Base-by-base conservation (phyloP, 139 green algal genomes). In the Axilococcus clingmanii region DNA sequence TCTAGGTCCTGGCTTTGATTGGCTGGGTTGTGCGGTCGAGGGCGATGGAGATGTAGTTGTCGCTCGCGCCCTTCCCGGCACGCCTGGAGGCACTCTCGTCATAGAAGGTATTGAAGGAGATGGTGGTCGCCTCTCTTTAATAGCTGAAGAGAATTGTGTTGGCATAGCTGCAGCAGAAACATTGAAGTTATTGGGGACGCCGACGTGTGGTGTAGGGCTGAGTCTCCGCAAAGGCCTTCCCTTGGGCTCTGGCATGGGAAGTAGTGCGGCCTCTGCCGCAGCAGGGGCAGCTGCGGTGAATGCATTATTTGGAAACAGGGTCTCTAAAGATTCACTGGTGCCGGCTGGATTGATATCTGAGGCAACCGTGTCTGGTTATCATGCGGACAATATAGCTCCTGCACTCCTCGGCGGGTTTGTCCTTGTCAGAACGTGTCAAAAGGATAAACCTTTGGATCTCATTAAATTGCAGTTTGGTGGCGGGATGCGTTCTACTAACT, bases 1-100 rank as follows among this genome's bases (percentile, higher is more conserved):
- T 69, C 74, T 98, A 28, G 91, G 91, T 6, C 91, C 91, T 14
- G 91, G 91, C 31, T 98, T 95, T 31, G 91, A 98, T 62, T 96
- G 93, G 82, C 74, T 98, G 45, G 91, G 91, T n/a, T 95, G 85
- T 51, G 91, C 91, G 3, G 83, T 97, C 14, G 74, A 93, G 72
- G 85, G 90, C n/a, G 63, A 82, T 1, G 90, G 90, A 8, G 90
- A 98, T 54, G 74, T 71, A 1, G 90, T 97, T 17, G 78, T 64
- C 8, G 90, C 87, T 0, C 50, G 41, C 16, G 71, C 78, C 1
- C 49, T 89, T n/a, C 61, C 59, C 0, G 76, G 78, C 37, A 25
- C 70, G 48, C 79, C 78, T 4, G 20, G 20, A 31, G 88, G 83
- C 0, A 52, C 72, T 46, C 73, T 97, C 6, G 57, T 87, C 4